Conservation (phyloP, 176 grass and related monocot genomes). For the Zoysia japonica region DNA sequence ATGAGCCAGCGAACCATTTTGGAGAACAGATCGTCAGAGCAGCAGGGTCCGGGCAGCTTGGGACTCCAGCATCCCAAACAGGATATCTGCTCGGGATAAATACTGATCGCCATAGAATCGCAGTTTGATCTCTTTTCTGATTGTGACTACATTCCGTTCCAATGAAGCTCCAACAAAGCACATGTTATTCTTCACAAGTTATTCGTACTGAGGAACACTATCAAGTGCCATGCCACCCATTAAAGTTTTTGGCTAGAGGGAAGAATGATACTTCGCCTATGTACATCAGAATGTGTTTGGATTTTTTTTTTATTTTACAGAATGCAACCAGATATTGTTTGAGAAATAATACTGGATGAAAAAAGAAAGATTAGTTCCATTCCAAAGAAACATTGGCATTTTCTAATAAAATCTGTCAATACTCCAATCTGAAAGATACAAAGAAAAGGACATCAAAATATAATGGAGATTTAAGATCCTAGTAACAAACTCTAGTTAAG, state of each 20-base stretch:
- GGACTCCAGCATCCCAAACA: constrained; percentile 74
- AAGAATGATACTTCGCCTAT: background rate
- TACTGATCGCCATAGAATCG: constrained; percentile 87
- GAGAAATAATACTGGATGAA: background rate
- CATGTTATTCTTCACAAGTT: constrained; percentile 44
- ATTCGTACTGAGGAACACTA: background rate
- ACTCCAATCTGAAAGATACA: too few species aligned
- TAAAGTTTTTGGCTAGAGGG: background rate
- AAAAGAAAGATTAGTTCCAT: background rate
- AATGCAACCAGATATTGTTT: background rate
- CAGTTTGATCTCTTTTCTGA: constrained; percentile 71
- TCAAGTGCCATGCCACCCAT: background rate
- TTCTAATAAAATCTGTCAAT: background rate
- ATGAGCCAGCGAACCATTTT: constrained; percentile 45
- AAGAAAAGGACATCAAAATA: too few species aligned
- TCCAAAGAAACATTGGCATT: constrained; percentile 42
- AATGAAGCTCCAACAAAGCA: constrained; percentile 90
- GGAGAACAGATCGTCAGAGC: constrained; percentile 67
- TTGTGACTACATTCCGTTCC: constrained; percentile 77
- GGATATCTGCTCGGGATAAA: constrained; percentile 68
- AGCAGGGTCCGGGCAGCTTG: constrained; percentile 63
- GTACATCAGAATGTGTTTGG: background rate
- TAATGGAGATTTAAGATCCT: too few species aligned
- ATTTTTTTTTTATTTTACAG: background rate
- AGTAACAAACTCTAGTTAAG: background rate